phyloP scores from a whole-genome alignment of 2,329 filamentous ascomycete species.

The Paracamarosporium sp. region DNA sequence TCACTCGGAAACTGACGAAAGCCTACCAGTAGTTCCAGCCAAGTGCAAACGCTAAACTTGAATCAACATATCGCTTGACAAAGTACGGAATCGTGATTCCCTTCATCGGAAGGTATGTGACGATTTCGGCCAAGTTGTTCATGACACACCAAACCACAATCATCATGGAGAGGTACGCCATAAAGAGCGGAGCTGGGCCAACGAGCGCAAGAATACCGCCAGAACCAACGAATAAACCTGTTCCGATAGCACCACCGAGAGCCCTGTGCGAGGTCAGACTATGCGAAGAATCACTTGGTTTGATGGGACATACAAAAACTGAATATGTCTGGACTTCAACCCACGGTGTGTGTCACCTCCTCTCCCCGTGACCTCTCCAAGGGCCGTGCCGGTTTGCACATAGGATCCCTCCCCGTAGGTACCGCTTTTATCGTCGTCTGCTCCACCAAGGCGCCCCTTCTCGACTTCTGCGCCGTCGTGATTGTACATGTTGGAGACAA shows the following conservation, averaged over 20 bases:
- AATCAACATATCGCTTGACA: constrained; percentile 56
- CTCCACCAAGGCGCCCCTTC: constrained; percentile 23
- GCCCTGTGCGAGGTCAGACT: constrained; percentile 58
- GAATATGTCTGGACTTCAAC: constrained; percentile 46
- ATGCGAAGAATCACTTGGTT: neutral
- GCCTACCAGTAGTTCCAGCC: constrained; percentile 39
- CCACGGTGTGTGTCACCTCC: constrained; percentile 45
- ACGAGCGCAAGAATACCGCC: constrained; percentile 40
- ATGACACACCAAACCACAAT: constrained; percentile 49
- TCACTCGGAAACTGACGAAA: neutral
- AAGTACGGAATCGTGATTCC: constrained; percentile 48
- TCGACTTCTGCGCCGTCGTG: constrained; percentile 27
- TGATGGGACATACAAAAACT: constrained; percentile 37
- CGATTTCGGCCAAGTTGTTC: constrained; percentile 50
- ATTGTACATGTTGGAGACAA: constrained; percentile 3
- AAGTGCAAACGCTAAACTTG: constrained; percentile 45
- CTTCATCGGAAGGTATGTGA: constrained; percentile 49
- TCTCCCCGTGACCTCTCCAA: constrained; percentile 33
- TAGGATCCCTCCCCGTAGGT: constrained; percentile 26
- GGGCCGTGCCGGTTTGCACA: constrained; percentile 33
- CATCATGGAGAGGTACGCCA: constrained; percentile 47
- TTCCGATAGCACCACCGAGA: constrained; percentile 63
- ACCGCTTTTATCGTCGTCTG: constrained; percentile 20
- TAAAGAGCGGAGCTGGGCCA: constrained; percentile 44
- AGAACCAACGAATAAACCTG: constrained; percentile 45